Percentiles rank a stretch among this genome's conserved stretches.
Conservation (phyloP, 2,329 filamentous ascomycete genomes). For the Ascochyta koolunga region DNA sequence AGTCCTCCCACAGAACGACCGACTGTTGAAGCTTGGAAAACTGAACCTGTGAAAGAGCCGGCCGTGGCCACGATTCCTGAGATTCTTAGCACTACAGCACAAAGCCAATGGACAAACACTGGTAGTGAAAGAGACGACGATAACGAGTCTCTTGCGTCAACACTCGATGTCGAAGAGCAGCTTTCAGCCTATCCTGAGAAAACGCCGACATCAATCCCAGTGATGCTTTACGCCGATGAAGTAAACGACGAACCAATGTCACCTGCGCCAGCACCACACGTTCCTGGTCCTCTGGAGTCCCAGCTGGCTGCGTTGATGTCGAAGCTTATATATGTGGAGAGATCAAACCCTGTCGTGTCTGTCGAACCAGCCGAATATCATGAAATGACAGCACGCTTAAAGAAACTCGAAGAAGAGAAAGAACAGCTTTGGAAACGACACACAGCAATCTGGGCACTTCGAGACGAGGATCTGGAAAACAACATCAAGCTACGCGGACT, state of each 20-base stretch:
- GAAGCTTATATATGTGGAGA: constrained; percentile 46
- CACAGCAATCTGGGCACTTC: constrained; percentile 50
- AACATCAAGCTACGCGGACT: constrained; percentile 51
- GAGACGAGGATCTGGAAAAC: constrained; percentile 53
- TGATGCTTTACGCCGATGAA: constrained; percentile 15
- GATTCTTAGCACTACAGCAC: constrained; percentile 21
- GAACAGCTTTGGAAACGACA: constrained; percentile 44
- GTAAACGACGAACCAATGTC: constrained; percentile 26
- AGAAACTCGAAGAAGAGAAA: constrained; percentile 48
- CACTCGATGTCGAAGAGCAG: constrained; percentile 40
- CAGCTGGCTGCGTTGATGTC: constrained; percentile 47
- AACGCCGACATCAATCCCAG: constrained; percentile 31
- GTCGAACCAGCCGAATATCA: constrained; percentile 48
- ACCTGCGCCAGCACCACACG: constrained; percentile 28
- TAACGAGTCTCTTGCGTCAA: constrained; percentile 40
- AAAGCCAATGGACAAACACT: constrained; percentile 1
- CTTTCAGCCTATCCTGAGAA: constrained; percentile 36
- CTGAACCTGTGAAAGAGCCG: constrained; percentile 6
- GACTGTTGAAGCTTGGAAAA: constrained; percentile 24
- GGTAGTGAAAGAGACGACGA: constrained; percentile 32
- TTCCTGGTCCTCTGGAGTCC: constrained; percentile 45
- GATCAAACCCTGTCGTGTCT: constrained; percentile 40
- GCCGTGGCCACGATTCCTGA: constrained; percentile 20
- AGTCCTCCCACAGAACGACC: constrained; percentile 1
- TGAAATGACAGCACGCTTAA: constrained; percentile 38